Percentiles rank a stretch among this genome's conserved stretches.
Conservation (phyloP, 306 rosid species). For the Quercus suber region DNA sequence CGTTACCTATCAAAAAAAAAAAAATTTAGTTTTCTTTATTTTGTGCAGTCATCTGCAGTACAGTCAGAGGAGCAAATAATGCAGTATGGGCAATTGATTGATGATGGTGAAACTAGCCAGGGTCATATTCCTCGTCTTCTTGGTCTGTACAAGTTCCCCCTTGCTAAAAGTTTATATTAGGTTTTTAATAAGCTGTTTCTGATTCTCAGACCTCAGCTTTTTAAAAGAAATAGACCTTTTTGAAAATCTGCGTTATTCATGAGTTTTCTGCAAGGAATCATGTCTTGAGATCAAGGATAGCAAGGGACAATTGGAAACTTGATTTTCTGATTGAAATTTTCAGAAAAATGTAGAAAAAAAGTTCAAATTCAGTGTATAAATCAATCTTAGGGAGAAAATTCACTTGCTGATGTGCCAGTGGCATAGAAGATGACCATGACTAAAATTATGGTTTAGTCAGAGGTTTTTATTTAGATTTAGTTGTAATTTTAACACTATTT, state of each 20-base stretch:
- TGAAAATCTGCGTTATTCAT: too few species aligned
- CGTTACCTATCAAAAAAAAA: too few species aligned
- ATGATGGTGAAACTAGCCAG: constrained; percentile 53
- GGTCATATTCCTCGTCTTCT: constrained; percentile 97
- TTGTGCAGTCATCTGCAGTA: constrained; percentile 71
- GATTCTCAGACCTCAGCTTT: not conserved
- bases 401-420: too few species aligned
- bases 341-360: too few species aligned
- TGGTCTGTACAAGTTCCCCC: constrained; percentile 47
- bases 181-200: not conserved
- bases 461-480: too few species aligned
- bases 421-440: too few species aligned
- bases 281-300: not conserved
- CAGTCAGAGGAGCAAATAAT: constrained; percentile 80
- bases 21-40: constrained; percentile 3
- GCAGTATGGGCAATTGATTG: constrained; percentile 80
- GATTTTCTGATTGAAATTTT: too few species aligned
- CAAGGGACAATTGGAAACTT: not conserved
- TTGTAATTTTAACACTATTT: too few species aligned
- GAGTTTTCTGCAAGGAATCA: not conserved
- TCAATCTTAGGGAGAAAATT: too few species aligned
- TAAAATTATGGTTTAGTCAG: too few species aligned
- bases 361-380: too few species aligned
- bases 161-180: constrained; percentile 12
- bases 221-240: too few species aligned